phyloP scores from a whole-genome alignment of 148 eudicot genomes.

The Spergularia marina region DNA sequence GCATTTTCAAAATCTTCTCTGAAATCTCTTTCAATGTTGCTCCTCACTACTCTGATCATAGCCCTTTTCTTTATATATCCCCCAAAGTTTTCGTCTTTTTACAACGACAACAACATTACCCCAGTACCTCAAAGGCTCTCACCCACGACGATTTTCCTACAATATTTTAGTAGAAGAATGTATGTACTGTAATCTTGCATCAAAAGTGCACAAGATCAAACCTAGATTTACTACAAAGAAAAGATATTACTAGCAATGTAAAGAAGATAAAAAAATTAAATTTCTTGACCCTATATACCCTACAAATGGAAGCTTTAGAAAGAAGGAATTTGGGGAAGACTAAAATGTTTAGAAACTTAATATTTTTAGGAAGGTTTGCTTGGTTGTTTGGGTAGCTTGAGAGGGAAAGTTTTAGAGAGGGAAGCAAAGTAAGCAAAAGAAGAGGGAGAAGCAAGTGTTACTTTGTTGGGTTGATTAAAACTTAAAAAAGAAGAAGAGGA shows the following conservation, averaged over 20 bases:
- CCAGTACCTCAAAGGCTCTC: too few relatives aligned
- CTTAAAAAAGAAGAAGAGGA: slow-evolving; percentile 9
- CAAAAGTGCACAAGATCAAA: slow-evolving; percentile 27
- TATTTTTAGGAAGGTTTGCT: slow-evolving; percentile 8
- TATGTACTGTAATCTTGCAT: slow-evolving; percentile 16
- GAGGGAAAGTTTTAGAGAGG: slow-evolving; percentile 28
- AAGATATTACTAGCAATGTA: background rate
- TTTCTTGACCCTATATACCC: slow-evolving; percentile 19
- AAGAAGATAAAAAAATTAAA: background rate
- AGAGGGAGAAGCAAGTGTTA: background rate
- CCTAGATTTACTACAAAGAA: slow-evolving; percentile 24
- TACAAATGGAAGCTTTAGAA: slow-evolving; percentile 28
- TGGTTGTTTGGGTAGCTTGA: slow-evolving; percentile 28
- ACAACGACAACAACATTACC: too few relatives aligned
- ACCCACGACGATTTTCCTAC: too few relatives aligned
- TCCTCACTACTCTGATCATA: slow-evolving; percentile 19
- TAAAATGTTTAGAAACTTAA: background rate
- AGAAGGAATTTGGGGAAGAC: slow-evolving; percentile 19
- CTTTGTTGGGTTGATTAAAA: background rate
- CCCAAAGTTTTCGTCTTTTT: too few relatives aligned
- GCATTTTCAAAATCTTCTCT: slow-evolving; percentile 27
- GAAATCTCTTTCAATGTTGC: slow-evolving; percentile 14
- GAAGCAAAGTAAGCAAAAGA: background rate
- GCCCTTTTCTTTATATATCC: slow-evolving; percentile 5
- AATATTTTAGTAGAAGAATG: too few relatives aligned